Conservation (phyloP, 164 flowering plant genomes). For the Santalum album region DNA sequence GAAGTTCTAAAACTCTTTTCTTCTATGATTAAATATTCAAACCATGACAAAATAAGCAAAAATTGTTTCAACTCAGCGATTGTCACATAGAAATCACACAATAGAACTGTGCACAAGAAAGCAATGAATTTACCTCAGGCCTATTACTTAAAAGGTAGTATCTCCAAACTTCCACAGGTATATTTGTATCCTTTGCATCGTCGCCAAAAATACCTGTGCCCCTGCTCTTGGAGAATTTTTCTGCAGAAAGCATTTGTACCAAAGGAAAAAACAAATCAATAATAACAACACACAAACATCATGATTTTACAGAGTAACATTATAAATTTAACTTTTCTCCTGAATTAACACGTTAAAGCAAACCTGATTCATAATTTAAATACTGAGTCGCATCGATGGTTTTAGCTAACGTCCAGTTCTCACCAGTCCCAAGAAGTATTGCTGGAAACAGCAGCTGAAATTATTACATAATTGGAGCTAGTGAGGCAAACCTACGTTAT, state of each 20-base stretch:
- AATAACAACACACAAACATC: no score
- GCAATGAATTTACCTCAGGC: constrained; percentile 7
- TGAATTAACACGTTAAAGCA: neutral
- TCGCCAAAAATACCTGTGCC: constrained; percentile 10
- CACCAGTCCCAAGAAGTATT: constrained; percentile 83
- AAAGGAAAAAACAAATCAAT: no score
- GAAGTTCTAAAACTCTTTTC: no score
- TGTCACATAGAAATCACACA: no score
- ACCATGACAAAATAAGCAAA: no score
- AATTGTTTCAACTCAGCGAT: no score
- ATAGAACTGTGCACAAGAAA: no score
- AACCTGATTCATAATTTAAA: constrained; percentile 86
- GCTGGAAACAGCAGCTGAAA: constrained; percentile 92
- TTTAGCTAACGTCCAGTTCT: constrained; percentile 90
- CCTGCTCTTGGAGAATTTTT: constrained; percentile 27
- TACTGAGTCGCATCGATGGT: constrained; percentile 95
- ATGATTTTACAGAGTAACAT: neutral
- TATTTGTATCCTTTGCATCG: constrained; percentile 8
- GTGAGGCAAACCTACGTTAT: no score
- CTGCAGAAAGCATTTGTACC: constrained; percentile 21
- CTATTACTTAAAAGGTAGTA: constrained; percentile 10
- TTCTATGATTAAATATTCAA: no score
- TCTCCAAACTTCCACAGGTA: constrained; percentile 11
- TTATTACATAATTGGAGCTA: no score
- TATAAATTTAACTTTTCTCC: no score